Evolutionary conservation across 1,139 yeast species (phyloP).

Genomic region (Eremothecium gossypii): DNA sequence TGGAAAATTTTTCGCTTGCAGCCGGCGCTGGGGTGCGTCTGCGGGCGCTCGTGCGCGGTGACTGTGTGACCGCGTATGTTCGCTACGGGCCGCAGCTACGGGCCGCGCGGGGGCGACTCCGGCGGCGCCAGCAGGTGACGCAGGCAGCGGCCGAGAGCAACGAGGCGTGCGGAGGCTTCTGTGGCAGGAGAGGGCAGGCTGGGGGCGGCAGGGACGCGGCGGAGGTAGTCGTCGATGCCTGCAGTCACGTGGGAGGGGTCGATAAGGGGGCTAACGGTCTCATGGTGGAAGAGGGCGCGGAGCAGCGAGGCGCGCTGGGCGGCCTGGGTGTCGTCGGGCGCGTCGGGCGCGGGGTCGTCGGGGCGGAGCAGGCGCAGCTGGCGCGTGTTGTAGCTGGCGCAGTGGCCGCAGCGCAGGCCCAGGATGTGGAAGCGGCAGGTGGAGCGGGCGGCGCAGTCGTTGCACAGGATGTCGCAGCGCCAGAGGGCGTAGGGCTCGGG

Average conservation of each 20-base stretch:
- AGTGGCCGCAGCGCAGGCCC: constrained; percentile 80
- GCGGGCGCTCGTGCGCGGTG: constrained; percentile 1
- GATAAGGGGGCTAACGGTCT: constrained; percentile 14
- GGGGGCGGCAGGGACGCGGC: constrained; percentile 1
- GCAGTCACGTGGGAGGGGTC: constrained; percentile 6
- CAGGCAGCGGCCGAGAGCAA: constrained; percentile 9
- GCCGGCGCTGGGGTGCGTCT: neutral
- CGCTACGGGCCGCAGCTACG: neutral
- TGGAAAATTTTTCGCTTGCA: neutral
- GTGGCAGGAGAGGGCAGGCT: too few relatives aligned
- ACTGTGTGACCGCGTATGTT: neutral
- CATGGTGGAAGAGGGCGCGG: constrained; percentile 16
- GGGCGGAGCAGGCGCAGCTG: constrained; percentile 46
- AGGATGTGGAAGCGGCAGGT: constrained; percentile 70
- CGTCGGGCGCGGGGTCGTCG: constrained; percentile 11
- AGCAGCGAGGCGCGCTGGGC: constrained; percentile 14
- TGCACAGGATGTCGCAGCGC: constrained; percentile 72
- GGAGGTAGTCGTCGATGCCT: constrained; percentile 12
- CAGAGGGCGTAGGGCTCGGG: constrained; percentile 73
- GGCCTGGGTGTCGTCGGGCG: constrained; percentile 3
- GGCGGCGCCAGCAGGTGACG: constrained; percentile 9
- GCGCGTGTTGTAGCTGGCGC: constrained; percentile 78
- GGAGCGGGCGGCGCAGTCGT: constrained; percentile 82
- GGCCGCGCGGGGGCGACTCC: constrained; percentile 4
- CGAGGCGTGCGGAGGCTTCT: constrained; percentile 9